These are phyloP conservation scores for Tricholoma terreum DNA, from an alignment of 768 basidiomycete genomes.

Conservation along the genomic window DNA sequence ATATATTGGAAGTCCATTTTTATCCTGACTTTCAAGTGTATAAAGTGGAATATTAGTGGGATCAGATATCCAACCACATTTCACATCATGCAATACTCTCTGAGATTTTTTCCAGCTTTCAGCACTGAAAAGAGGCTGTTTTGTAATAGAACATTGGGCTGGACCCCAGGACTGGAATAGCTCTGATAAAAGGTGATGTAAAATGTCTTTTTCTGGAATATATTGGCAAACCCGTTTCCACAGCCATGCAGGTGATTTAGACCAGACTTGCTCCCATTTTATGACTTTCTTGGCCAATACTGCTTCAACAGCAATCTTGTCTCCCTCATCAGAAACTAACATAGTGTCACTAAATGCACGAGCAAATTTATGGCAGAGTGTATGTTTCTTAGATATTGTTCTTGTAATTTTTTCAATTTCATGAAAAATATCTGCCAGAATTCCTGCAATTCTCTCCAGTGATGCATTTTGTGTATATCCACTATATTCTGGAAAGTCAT, in stretches of 20 bases:
- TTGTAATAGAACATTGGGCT: too few species aligned
- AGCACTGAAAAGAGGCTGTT: too few species aligned
- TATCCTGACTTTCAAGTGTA: too few species aligned
- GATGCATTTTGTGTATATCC: conserved; percentile 13
- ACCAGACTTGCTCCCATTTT: conserved; percentile 7
- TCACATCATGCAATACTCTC: too few species aligned
- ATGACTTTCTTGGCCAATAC: conserved; percentile 1
- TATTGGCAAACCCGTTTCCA: conserved; percentile 12
- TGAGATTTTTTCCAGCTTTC: too few species aligned
- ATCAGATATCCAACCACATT: too few species aligned
- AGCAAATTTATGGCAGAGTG: conserved; percentile 10
- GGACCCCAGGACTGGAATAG: too few species aligned
- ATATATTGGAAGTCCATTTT: too few species aligned
- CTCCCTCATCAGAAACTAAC: conserved; percentile 14
- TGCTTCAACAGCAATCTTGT: conserved; percentile 9
- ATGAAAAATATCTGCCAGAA: conserved; percentile 12
- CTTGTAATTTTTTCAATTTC: conserved; percentile 1
- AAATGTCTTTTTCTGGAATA: conserved; percentile 12
- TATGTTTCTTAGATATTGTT: conserved; percentile 11
- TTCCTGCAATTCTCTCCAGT: too few species aligned
- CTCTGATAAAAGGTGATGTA: conserved; percentile 12
- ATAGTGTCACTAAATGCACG: conserved; percentile 16
- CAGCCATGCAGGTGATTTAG: conserved; percentile 11
- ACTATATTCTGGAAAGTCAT: conserved; percentile 3
- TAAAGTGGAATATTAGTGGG: too few species aligned